Conservation (phyloP, 2,329 filamentous ascomycete genomes). For the Chalara sp. region DNA sequence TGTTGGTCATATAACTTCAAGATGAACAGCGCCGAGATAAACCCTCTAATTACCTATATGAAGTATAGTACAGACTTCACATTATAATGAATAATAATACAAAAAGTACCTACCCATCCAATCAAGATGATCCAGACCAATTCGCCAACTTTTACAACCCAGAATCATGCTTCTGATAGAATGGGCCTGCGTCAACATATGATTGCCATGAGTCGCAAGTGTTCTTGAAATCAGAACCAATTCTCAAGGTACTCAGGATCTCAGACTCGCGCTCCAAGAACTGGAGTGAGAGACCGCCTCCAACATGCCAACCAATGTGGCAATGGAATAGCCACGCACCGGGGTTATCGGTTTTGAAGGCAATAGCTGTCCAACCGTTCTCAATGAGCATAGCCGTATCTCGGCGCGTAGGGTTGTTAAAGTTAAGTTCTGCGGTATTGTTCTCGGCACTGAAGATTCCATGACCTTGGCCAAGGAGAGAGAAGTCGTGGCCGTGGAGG, state of each 20-base stretch:
- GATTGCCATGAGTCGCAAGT: background rate
- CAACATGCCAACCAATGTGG: background rate
- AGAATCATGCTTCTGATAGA: background rate
- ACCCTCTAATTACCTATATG: too few relatives aligned
- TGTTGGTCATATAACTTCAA: too few relatives aligned
- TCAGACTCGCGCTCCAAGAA: background rate
- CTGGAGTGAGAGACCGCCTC: background rate
- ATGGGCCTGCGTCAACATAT: background rate
- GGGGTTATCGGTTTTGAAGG: constrained; percentile 3
- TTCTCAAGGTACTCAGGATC: background rate
- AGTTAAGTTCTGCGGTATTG: constrained; percentile 22
- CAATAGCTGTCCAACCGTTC: constrained; percentile 1
- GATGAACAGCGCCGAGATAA: too few relatives aligned
- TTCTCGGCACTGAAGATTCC: constrained; percentile 14
- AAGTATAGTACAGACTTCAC: too few relatives aligned
- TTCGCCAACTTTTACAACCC: background rate
- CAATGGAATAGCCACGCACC: background rate
- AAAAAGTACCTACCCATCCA: too few relatives aligned
- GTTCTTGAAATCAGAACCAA: background rate
- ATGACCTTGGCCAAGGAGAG: constrained; percentile 36
- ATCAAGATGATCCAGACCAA: too few relatives aligned
- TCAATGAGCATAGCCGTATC: constrained; percentile 37
- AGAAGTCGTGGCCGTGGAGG: constrained; percentile 39
- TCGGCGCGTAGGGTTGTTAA: constrained; percentile 39
- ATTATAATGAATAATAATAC: too few relatives aligned